Conservation (phyloP, 2,329 filamentous ascomycete species). For the Aspergillus sp. region DNA sequence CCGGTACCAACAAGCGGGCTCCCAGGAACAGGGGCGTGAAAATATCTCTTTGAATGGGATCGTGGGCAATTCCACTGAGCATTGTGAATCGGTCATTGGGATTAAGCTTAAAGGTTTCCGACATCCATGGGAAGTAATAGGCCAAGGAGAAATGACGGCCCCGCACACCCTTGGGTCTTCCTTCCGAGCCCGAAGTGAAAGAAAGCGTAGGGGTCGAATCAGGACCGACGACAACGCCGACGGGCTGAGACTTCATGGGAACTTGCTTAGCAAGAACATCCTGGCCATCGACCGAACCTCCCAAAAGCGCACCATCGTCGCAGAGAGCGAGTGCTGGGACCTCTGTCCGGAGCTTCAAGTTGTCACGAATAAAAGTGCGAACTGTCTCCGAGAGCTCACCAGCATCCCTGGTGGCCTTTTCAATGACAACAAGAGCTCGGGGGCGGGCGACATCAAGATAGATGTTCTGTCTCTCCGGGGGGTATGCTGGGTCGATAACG, state of each 20-base stretch:
- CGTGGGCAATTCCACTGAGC: conserved; percentile 73
- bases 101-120: conserved; percentile 69
- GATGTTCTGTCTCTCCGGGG: conserved; percentile 73
- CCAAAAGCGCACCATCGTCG: conserved; percentile 67
- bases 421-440: conserved; percentile 66
- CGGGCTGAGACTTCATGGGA: conserved; percentile 51
- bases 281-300: conserved; percentile 60
- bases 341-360: conserved; percentile 67
- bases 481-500: conserved; percentile 74
- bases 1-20: conserved; percentile 71
- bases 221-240: conserved; percentile 75
- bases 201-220: conserved; percentile 74
- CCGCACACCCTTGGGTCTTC: conserved; percentile 77
- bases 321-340: conserved; percentile 69
- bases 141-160: conserved; percentile 83
- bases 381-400: conserved; percentile 59
- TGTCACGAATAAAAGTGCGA: conserved; percentile 64
- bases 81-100: conserved; percentile 73
- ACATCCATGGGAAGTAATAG: conserved; percentile 93
- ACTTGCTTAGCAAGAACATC: conserved; percentile 62
- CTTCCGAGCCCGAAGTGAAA: conserved; percentile 71
- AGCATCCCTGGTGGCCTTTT: conserved; percentile 64
- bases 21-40: conserved; percentile 88
- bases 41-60: conserved; percentile 64
- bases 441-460: conserved; percentile 78